Evolutionary conservation across 108 stramenopile genomes (phyloP).

Genomic region (Aureococcus anophagefferens): DNA sequence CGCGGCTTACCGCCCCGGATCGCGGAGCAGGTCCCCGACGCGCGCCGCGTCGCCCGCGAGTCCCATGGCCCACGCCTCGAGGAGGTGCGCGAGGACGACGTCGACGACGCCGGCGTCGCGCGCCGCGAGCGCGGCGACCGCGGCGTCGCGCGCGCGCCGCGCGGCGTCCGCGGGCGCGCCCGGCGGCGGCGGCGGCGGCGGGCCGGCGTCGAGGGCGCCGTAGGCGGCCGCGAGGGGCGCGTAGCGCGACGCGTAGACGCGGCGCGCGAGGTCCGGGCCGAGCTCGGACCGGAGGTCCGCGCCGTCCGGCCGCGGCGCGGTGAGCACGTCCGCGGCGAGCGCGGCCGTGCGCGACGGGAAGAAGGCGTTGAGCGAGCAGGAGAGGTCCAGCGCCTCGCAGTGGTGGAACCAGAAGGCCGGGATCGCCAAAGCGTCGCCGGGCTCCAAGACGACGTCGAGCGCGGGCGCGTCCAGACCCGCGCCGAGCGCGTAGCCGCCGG

Average conservation of each 20-base stretch:
- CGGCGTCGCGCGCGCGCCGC: background rate
- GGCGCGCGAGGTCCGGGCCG: no score
- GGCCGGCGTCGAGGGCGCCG: no score
- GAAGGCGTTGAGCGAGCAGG: no score
- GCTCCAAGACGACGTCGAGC: slow-evolving; percentile 10
- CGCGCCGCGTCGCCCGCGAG: background rate
- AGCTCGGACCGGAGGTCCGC: no score
- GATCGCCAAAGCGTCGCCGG: slow-evolving; percentile 8
- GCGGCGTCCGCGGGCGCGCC: no score
- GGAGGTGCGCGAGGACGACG: background rate
- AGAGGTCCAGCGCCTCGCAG: background rate
- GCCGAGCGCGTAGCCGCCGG: background rate
- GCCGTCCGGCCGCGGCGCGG: no score
- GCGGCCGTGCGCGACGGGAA: no score
- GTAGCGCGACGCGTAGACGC: no score
- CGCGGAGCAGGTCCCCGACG: background rate
- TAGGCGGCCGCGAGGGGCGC: no score
- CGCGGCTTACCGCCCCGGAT: no score
- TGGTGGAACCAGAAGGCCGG: slow-evolving; percentile 17
- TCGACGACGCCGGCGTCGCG: background rate
- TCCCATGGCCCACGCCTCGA: background rate
- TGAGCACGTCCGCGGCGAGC: no score
- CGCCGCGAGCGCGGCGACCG: background rate
- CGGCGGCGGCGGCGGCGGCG: no score
- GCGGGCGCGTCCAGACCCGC: background rate